Percentiles rank a stretch among this genome's conserved stretches.
These are phyloP conservation scores for Cryptococcus sp. DNA, from an alignment of 1,284 basidiomycete genomes.

Conservation along the genomic window DNA sequence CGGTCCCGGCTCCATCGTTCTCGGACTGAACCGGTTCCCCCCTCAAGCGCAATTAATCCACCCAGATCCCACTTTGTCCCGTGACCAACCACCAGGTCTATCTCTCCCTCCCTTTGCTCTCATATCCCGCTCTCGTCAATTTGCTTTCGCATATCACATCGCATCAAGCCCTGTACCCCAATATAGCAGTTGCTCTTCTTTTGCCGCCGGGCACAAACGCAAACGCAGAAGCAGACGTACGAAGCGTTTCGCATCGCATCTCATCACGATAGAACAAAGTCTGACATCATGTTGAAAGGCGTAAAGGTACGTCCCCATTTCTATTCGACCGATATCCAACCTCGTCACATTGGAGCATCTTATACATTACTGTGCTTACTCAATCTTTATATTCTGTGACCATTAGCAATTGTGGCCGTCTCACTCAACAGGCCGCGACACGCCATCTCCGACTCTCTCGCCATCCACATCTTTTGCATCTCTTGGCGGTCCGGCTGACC, in stretches of 20 bases:
- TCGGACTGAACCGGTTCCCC: too few species aligned
- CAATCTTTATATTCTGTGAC: not conserved
- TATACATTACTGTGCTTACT: constrained; percentile 4
- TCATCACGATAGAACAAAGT: not conserved
- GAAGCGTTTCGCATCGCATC: not conserved
- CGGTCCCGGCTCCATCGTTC: too few species aligned
- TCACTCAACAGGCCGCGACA: constrained; percentile 38
- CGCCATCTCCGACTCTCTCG: constrained; percentile 33
- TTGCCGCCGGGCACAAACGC: not conserved
- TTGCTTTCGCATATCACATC: not conserved
- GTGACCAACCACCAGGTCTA: too few species aligned
- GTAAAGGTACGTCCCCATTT: constrained; percentile 40
- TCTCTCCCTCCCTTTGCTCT: too few species aligned
- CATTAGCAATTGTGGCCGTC: constrained; percentile 48
- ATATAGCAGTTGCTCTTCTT: not conserved
- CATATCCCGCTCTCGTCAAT: too few species aligned
- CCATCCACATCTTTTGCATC: constrained; percentile 42
- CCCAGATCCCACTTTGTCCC: too few species aligned
- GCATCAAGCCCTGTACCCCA: too few species aligned
- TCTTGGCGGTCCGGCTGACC: constrained; percentile 59
- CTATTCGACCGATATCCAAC: not conserved
- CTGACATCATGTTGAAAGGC: constrained; percentile 46
- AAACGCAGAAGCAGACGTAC: not conserved
- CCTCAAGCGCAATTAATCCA: too few species aligned
- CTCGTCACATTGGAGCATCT: constrained; percentile 10